Evolutionary conservation across 2,329 filamentous ascomycete genomes (phyloP).

Genomic region (Calonectria henricotiae): DNA sequence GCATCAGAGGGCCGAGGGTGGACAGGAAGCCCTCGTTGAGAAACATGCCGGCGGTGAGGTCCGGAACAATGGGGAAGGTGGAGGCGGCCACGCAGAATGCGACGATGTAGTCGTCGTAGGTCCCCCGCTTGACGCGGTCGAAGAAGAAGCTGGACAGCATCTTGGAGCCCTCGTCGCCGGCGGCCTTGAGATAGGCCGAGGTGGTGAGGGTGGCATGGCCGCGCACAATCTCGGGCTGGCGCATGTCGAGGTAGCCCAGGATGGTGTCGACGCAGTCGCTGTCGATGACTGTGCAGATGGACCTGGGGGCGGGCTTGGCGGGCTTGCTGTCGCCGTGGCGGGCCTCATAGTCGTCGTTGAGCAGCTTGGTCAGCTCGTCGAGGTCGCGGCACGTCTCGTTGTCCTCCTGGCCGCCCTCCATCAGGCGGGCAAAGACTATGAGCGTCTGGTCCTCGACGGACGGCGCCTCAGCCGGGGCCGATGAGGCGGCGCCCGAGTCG

Average conservation of each 20-base stretch:
- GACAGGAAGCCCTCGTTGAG: slow-evolving; percentile 90
- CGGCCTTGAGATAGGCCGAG: slow-evolving; percentile 87
- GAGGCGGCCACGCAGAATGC: slow-evolving; percentile 94
- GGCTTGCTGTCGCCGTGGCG: slow-evolving; percentile 54
- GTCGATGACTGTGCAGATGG: slow-evolving; percentile 78
- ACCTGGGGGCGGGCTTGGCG: slow-evolving; percentile 62
- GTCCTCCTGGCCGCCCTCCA: slow-evolving; percentile 91
- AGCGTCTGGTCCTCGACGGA: slow-evolving; percentile 77
- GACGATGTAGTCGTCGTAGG: slow-evolving; percentile 89
- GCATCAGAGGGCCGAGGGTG: slow-evolving; percentile 82
- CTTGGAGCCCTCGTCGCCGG: slow-evolving; percentile 79
- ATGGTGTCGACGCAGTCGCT: slow-evolving; percentile 87
- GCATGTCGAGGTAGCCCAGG: slow-evolving; percentile 88
- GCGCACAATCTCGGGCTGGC: slow-evolving; percentile 81
- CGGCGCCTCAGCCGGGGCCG: slow-evolving; percentile 37
- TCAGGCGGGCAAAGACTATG: slow-evolving; percentile 88
- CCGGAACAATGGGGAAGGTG: slow-evolving; percentile 88
- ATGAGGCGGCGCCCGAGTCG: slow-evolving; percentile 32
- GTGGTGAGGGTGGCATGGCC: slow-evolving; percentile 87
- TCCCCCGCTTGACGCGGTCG: slow-evolving; percentile 79
- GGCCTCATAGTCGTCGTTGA: slow-evolving; percentile 69
- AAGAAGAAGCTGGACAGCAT: slow-evolving; percentile 84
- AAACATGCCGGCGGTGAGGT: slow-evolving; percentile 84
- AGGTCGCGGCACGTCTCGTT: slow-evolving; percentile 77
- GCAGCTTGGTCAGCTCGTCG: slow-evolving; percentile 72